phyloP scores from a whole-genome alignment of 768 basidiomycete genomes.

The Phylloporus rhodoxanthus region DNA sequence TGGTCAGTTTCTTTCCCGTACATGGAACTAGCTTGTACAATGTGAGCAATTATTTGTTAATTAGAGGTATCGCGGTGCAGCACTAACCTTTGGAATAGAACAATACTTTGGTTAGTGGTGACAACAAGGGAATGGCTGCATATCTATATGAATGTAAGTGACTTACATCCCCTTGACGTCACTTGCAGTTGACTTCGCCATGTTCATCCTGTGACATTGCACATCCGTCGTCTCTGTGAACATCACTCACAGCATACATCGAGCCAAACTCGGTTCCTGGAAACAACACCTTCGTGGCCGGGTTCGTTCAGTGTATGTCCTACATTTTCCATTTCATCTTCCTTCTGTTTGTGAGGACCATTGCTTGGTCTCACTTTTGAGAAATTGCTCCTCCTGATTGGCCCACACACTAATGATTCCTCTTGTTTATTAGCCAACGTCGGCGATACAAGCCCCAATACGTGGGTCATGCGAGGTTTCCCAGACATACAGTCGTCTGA shows the following conservation, averaged over 20 bases:
- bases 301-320: constrained; percentile 62
- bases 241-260: constrained; percentile 40
- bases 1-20: constrained; percentile 71
- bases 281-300: constrained; percentile 64
- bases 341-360: background rate
- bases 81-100: constrained; percentile 41
- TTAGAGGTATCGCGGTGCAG: background rate
- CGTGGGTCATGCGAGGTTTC: constrained; percentile 39
- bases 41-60: constrained; percentile 30
- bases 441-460: constrained; percentile 75
- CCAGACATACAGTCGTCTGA: background rate
- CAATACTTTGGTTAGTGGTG: constrained; percentile 73
- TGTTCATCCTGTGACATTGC: background rate
- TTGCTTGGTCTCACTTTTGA: background rate
- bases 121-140: constrained; percentile 86
- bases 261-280: constrained; percentile 67
- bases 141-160: constrained; percentile 65
- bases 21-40: constrained; percentile 79
- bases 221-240: background rate
- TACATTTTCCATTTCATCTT: background rate
- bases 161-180: background rate
- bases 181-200: background rate
- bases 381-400: background rate
- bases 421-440: constrained; percentile 55
- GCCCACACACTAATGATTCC: background rate